phyloP scores from a whole-genome alignment of 1,139 yeast genomes.

The Hansenula anomala region DNA sequence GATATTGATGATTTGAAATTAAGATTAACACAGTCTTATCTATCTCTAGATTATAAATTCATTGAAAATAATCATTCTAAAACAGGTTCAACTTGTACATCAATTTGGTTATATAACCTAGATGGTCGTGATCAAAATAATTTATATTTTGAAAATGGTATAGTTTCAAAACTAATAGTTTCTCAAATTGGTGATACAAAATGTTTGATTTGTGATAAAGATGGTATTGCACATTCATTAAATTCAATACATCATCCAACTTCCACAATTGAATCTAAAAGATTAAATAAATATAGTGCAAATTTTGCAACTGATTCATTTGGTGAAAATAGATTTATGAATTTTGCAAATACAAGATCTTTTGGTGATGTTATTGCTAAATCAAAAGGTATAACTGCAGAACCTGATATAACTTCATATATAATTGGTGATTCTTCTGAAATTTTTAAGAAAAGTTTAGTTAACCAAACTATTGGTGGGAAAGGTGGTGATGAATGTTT shows the following conservation, averaged over 20 bases:
- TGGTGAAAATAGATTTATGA: constrained; percentile 79
- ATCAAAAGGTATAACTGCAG: constrained; percentile 81
- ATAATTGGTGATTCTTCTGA: constrained; percentile 51
- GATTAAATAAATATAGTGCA: constrained; percentile 68
- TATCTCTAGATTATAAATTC: constrained; percentile 52
- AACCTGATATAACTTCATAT: constrained; percentile 77
- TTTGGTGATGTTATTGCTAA: constrained; percentile 87
- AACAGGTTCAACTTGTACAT: constrained; percentile 85
- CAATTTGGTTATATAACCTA: constrained; percentile 57
- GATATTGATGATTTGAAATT: constrained; percentile 48
- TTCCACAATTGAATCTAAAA: constrained; percentile 68
- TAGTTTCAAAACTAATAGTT: constrained; percentile 66
- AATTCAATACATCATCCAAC: constrained; percentile 87
- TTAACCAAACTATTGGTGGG: constrained; percentile 27
- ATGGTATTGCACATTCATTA: constrained; percentile 74
- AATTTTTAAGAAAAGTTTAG: constrained; percentile 18
- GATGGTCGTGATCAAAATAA: constrained; percentile 32
- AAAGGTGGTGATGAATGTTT: constrained; percentile 77
- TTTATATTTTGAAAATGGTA: constrained; percentile 65
- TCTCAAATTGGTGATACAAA: constrained; percentile 96
- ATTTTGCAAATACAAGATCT: constrained; percentile 86
- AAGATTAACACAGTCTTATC: constrained; percentile 57
- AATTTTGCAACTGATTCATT: constrained; percentile 83
- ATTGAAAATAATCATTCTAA: constrained; percentile 25
- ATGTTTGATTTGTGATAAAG: constrained; percentile 72